Evolutionary conservation across 2,329 filamentous ascomycete species (phyloP), one percentile per base, ranked within the genome.

Genomic region (Colletotrichum sp.): DNA sequence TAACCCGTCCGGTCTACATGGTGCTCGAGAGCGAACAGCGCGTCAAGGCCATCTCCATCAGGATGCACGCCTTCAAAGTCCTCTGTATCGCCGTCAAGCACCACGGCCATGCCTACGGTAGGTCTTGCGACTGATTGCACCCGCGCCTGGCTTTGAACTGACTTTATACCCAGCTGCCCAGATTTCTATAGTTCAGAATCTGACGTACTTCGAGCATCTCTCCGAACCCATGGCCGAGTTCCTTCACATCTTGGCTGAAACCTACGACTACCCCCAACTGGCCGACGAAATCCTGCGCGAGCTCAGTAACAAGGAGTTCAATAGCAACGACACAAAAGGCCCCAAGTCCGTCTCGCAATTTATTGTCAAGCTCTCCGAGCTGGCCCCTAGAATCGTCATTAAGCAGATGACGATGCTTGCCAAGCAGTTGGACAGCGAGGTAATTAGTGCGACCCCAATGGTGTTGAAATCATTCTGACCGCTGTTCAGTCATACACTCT

Each of bases 161-260:
- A 88, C 77, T n/a, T 2, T 13, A 63, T 28, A 8, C 28, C 10
- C 80, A 98, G 95, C 95, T 68, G 97, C 97, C 3, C 97, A 99
- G 89, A 99, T 98, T 64, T 98, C 96, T 62, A 98, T 99, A 81
- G 96, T 99, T 71, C 97, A 99, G 84, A 99, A 97, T 82, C 87
- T 99, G 79, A 98, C 97, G 7, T 99, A 99, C 84, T 99, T 99
- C 81, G 97, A 99, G 85, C 97, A 99, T 84, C 88, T 99, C n/a
- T 96, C 97, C 1, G 97, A 99, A 82, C 97, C 97, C 2, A 99
- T 99, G 97, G 97, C 97, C 36, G 98, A 99, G 84, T 98, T 99
- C 81, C 88, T 99, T 6, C 95, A 99, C 81, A 99, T 99, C 81
- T 89, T 99, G 30, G 94, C 96, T 1, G 96, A 99, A 83, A 96